These are phyloP conservation scores for Vaccinium corymbosum DNA, from an alignment of 148 eudicot genomes.

Conservation along the genomic window DNA sequence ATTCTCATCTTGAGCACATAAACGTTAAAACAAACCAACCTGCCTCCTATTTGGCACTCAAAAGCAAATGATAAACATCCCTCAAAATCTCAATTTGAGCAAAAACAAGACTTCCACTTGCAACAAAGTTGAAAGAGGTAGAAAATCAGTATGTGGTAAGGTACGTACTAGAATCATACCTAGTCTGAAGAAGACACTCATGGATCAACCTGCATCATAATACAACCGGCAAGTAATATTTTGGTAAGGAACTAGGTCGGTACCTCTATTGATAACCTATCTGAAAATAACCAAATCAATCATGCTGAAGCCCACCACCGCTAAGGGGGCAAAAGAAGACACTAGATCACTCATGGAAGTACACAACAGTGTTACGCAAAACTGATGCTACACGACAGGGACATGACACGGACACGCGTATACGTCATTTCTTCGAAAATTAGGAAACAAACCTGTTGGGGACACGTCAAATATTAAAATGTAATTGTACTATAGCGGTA, in stretches of 20 bases:
- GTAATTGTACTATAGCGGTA: too few species aligned
- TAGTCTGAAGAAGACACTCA: background rate
- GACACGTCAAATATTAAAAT: too few species aligned
- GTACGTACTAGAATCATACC: background rate
- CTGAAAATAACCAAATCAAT: background rate
- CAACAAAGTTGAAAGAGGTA: background rate
- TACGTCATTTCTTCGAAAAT: too few species aligned
- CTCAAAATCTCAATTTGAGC: background rate
- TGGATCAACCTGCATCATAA: background rate
- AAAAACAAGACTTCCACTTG: background rate
- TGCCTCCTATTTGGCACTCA: too few species aligned
- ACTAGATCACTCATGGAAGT: background rate
- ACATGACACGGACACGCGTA: too few species aligned
- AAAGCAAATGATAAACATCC: background rate
- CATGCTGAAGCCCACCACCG: background rate
- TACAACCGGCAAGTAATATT: too few species aligned
- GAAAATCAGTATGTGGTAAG: too few species aligned
- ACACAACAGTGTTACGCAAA: background rate
- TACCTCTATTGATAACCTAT: background rate
- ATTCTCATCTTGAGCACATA: too few species aligned
- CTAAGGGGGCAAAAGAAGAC: background rate
- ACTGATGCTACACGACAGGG: too few species aligned
- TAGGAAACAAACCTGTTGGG: too few species aligned
- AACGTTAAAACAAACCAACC: too few species aligned
- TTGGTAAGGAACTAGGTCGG: background rate